These are phyloP conservation scores for Phytophthora quininea DNA, from an alignment of 352 stramenopile species.

Conservation along the genomic window DNA sequence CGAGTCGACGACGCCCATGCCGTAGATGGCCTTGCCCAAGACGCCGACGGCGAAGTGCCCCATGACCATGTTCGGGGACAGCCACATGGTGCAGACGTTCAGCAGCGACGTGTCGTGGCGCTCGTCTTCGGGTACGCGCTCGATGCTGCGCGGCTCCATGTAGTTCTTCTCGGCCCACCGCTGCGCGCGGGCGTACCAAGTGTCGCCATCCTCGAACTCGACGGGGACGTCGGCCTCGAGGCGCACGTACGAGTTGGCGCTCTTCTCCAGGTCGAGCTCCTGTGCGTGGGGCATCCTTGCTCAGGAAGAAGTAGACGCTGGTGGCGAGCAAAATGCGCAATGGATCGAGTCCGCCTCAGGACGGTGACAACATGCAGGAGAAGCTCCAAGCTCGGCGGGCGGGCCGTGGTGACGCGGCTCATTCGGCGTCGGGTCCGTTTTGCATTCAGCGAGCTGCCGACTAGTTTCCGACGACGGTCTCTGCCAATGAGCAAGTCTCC, in stretches of 20 bases:
- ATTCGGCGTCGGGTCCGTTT: not conserved
- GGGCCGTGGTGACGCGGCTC: conserved; percentile 1
- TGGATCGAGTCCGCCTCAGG: conserved; percentile 4
- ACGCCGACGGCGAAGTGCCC: conserved; percentile 27
- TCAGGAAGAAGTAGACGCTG: conserved; percentile 1
- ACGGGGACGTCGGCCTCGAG: conserved; percentile 25
- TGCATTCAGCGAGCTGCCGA: conserved; percentile 5
- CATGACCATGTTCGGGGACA: conserved; percentile 36
- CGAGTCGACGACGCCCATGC: conserved; percentile 23
- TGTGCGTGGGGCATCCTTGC: conserved; percentile 18
- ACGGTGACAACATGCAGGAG: not conserved
- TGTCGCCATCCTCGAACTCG: conserved; percentile 31
- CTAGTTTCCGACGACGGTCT: not conserved
- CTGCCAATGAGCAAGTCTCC: conserved; percentile 22
- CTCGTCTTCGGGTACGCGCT: conserved; percentile 30
- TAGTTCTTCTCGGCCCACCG: conserved; percentile 35
- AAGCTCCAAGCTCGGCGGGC: not conserved
- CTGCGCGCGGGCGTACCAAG: conserved; percentile 28
- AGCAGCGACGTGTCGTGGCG: conserved; percentile 22
- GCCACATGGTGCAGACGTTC: conserved; percentile 32
- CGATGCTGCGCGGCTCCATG: conserved; percentile 34
- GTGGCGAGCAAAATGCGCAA: conserved; percentile 12
- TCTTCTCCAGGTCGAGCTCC: conserved; percentile 30
- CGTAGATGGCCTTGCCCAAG: conserved; percentile 29
- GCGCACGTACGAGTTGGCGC: conserved; percentile 31